phyloP scores from a whole-genome alignment of 176 grass and related monocot species.

The Elaeis guineensis region DNA sequence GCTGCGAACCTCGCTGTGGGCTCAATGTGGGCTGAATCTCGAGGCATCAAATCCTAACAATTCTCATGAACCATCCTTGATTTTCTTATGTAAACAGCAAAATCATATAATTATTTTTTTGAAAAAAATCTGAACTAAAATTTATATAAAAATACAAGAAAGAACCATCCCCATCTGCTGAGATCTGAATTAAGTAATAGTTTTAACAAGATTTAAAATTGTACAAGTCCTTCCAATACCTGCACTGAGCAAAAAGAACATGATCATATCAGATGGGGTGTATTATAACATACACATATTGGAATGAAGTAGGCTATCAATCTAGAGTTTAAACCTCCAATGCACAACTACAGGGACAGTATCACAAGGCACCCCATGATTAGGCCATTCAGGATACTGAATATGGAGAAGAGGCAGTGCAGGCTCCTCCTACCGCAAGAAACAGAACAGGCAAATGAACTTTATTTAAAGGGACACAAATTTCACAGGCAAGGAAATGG shows the following conservation, averaged over 20 bases:
- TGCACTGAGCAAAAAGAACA: conserved; percentile 45
- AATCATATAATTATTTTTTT: too few relatives aligned
- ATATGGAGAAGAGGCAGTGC: conserved; percentile 61
- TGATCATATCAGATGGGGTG: conserved; percentile 5
- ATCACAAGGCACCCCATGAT: conserved; percentile 66
- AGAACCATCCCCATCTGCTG: conserved; percentile 57
- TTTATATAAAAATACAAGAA: not conserved
- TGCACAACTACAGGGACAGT: conserved; percentile 75
- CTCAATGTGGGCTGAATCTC: too few relatives aligned
- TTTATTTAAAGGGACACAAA: too few relatives aligned
- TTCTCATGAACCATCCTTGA: too few relatives aligned
- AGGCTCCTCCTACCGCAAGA: conserved; percentile 32
- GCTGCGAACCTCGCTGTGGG: too few relatives aligned
- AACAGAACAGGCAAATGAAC: not conserved
- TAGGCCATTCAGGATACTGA: conserved; percentile 73
- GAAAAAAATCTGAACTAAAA: too few relatives aligned
- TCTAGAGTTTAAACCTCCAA: conserved; percentile 61
- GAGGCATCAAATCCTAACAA: too few relatives aligned
- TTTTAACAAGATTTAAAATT: conserved; percentile 44
- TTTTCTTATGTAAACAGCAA: too few relatives aligned
- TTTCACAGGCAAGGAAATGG: not conserved
- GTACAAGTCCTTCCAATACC: conserved; percentile 87
- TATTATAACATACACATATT: not conserved
- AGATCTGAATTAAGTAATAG: conserved; percentile 52
- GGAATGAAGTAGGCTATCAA: not conserved